Base-by-base conservation (phyloP, 192 early-diverging fungal species). In the Backusella psychrophila region DNA sequence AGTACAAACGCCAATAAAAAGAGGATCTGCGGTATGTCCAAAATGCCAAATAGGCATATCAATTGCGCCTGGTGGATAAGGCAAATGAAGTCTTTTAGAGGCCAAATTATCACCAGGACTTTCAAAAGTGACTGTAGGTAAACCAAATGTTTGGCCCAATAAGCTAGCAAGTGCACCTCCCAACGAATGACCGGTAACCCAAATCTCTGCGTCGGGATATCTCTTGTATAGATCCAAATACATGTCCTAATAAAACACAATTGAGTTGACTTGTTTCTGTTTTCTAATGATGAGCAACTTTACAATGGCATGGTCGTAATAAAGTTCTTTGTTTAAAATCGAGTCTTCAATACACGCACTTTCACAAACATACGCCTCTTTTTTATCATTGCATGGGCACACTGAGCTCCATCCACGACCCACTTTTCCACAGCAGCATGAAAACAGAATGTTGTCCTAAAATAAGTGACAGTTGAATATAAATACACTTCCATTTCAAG, bases 341-440 rank as follows among this genome's bases (percentile, higher is more conserved):
- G 85, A 89, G 7, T 91, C 69, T 71, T 89, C 84, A 46, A 93
- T 67, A 71, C 94, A 95, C 12, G 67, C 79, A 7, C 84, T 75
- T 63, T 92, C 85, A 74, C 94, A 94, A 33, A 85, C 81, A 72
- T 85, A 82, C 0, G 85, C 8, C 31, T 65, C 82, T 0, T 85
- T 82, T 41, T 39, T 44, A 35, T 82, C 80, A 73, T 91, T 90
- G 83, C 97, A 99, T 77, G 89, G 89, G 80, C 97, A 99, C 3
- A 99, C 93, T 0, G 92, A 83, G 3, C 79, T 82, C 97, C 97
- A 99, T 0, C 85, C 86, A 39, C 90, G 90, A 65, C 91, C 90
- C 11, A 92, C 93, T 46, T 91, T 90, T 8, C 91, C 97, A 84
- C 97, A 99, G 83, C 97, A 99, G 85, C 97, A 99, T 2, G 95